These are phyloP conservation scores for Blakeslea trispora DNA, from an alignment of 371 early-diverging fungal species.

Conservation along the genomic window DNA sequence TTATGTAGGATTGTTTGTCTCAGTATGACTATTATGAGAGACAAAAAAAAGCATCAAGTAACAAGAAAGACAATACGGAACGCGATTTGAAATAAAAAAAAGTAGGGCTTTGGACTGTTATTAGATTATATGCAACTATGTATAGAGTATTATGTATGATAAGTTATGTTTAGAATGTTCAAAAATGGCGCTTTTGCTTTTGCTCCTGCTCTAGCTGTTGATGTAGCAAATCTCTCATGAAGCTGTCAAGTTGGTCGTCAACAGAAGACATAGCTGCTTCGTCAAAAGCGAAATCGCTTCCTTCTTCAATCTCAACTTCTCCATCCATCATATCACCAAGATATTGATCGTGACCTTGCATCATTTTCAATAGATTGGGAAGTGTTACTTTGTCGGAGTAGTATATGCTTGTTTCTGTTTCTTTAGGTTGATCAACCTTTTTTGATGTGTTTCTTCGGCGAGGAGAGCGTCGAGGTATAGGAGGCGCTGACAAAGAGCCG, in stretches of 20 bases:
- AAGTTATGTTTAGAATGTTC: not conserved
- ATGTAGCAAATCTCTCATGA: conserved; percentile 30
- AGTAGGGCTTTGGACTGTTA: too few species aligned
- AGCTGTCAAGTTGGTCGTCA: conserved; percentile 44
- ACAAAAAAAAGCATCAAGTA: too few species aligned
- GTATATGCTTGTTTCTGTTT: conserved; percentile 38
- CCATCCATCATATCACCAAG: conserved; percentile 16
- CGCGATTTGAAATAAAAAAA: too few species aligned
- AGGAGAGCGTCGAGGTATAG: conserved; percentile 45
- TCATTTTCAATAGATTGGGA: conserved; percentile 41
- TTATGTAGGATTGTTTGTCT: too few species aligned
- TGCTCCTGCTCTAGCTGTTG: conserved; percentile 4
- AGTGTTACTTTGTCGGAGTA: conserved; percentile 41
- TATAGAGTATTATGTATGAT: conserved; percentile 5
- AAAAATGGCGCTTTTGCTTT: not conserved
- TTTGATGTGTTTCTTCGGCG: conserved; percentile 22
- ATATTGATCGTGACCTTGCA: conserved; percentile 22
- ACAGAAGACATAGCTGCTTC: conserved; percentile 21
- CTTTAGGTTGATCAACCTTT: not conserved
- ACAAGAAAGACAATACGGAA: too few species aligned
- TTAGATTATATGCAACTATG: not conserved
- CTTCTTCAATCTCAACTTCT: conserved; percentile 5
- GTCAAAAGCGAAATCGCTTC: not conserved
- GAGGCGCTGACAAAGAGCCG: conserved; percentile 26
- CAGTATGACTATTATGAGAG: too few species aligned